These are phyloP conservation scores for Amauroascus niger DNA, from an alignment of 2,329 filamentous ascomycete species.

Conservation along the genomic window DNA sequence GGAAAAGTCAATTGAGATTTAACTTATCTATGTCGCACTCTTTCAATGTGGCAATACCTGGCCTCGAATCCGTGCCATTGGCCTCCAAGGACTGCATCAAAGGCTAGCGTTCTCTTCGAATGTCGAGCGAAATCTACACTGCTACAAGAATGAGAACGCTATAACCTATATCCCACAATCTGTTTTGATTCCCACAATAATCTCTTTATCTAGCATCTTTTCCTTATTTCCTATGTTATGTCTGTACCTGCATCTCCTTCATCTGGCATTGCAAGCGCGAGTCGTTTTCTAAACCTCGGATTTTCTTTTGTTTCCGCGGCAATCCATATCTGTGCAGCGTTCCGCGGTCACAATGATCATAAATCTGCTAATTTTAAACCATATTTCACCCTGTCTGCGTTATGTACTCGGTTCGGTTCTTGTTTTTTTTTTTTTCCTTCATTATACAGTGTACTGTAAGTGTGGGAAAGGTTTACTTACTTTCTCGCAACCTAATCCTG, in stretches of 20 bases:
- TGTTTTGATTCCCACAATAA: slow-evolving; percentile 23
- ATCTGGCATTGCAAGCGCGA: slow-evolving; percentile 42
- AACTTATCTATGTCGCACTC: not conserved
- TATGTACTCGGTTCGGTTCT: slow-evolving; percentile 13
- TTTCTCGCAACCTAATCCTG: slow-evolving; percentile 7
- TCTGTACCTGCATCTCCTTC: slow-evolving; percentile 21
- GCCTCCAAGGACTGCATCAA: not conserved
- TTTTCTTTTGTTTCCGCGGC: slow-evolving; percentile 12
- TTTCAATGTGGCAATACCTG: not conserved
- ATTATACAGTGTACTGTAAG: slow-evolving; percentile 26
- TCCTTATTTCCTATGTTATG: slow-evolving; percentile 20
- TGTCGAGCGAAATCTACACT: slow-evolving; percentile 9
- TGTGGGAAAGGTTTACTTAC: slow-evolving; percentile 1
- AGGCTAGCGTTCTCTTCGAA: not conserved
- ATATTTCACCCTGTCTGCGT: slow-evolving; percentile 5
- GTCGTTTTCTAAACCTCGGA: slow-evolving; percentile 25
- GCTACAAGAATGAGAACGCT: slow-evolving; percentile 17
- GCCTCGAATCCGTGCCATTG: not conserved
- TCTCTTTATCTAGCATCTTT: slow-evolving; percentile 26
- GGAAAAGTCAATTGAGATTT: not conserved
- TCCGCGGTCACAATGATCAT: slow-evolving; percentile 10
- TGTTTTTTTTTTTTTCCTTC: too few relatives aligned
- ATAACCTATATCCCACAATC: slow-evolving; percentile 17
- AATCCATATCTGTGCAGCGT: slow-evolving; percentile 19
- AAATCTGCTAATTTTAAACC: slow-evolving; percentile 7